These are phyloP conservation scores for Lactarius akahatsu DNA, from an alignment of 768 basidiomycete species.

Conservation along the genomic window DNA sequence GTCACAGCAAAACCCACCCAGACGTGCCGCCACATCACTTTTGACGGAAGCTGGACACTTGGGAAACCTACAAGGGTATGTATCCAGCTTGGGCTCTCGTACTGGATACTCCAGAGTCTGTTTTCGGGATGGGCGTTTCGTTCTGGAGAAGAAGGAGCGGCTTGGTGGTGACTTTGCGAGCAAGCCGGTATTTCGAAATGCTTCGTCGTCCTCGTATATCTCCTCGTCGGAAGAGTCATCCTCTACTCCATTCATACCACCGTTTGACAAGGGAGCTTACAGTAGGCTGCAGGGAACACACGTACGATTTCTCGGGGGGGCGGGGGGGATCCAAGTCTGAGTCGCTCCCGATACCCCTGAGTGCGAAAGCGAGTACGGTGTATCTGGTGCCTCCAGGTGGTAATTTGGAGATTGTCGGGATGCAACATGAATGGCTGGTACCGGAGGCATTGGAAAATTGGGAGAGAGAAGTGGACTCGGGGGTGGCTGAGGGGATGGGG, in stretches of 20 bases:
- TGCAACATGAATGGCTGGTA: not conserved
- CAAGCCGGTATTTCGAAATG: not conserved
- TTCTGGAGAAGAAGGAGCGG: not conserved
- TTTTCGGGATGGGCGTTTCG: not conserved
- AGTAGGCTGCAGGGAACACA: not conserved
- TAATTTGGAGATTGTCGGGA: not conserved
- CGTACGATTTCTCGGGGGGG: not conserved
- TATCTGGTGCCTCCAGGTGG: not conserved
- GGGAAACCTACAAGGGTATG: not conserved
- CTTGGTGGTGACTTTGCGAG: not conserved
- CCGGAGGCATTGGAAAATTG: not conserved
- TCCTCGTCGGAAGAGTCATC: not conserved
- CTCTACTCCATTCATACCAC: not conserved
- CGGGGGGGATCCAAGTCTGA: not conserved
- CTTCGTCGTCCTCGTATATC: not conserved
- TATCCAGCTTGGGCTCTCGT: not conserved
- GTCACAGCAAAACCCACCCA: constrained; percentile 12
- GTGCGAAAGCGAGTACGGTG: too few species aligned
- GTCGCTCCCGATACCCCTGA: not conserved
- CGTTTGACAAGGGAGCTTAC: not conserved
- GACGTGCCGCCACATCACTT: not conserved
- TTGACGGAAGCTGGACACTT: not conserved
- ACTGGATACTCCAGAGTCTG: not conserved
- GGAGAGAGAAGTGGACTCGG: not conserved
- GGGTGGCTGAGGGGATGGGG: not conserved